Percentiles rank a stretch among this genome's conserved stretches.
Evolutionary conservation across 2,329 filamentous ascomycete genomes (phyloP).

Genomic region (Botrytis paeoniae): DNA sequence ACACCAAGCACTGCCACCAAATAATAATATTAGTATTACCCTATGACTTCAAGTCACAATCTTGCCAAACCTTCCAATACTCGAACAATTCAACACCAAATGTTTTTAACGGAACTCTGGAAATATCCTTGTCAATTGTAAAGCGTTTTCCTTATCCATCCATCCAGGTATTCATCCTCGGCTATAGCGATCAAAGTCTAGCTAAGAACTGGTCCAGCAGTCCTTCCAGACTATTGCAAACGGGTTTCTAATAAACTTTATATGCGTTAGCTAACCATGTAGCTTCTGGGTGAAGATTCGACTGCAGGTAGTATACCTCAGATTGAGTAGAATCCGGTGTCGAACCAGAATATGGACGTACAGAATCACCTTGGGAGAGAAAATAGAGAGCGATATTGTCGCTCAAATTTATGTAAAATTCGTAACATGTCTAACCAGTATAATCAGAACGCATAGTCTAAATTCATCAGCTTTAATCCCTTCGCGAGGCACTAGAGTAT

Average conservation of each 20-base stretch:
- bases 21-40: not conserved
- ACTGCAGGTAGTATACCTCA: not conserved
- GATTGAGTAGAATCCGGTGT: not conserved
- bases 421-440: no score
- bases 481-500: no score
- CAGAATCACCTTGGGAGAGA: fast-evolving
- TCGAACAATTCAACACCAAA: no score
- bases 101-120: no score
- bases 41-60: not conserved
- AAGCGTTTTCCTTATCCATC: not conserved
- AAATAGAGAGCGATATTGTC: not conserved
- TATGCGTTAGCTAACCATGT: not conserved
- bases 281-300: not conserved
- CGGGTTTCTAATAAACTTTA: not conserved
- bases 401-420: no score
- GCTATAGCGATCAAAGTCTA: not conserved
- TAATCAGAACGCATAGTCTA: no score
- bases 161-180: not conserved
- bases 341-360: not conserved
- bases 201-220: not conserved
- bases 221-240: not conserved
- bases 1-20: not conserved
- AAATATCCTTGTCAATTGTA: no score
- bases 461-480: no score
- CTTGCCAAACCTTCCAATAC: no score